Base-by-base conservation (phyloP, 2,329 filamentous ascomycete genomes). In the Fusarium miscanthi region DNA sequence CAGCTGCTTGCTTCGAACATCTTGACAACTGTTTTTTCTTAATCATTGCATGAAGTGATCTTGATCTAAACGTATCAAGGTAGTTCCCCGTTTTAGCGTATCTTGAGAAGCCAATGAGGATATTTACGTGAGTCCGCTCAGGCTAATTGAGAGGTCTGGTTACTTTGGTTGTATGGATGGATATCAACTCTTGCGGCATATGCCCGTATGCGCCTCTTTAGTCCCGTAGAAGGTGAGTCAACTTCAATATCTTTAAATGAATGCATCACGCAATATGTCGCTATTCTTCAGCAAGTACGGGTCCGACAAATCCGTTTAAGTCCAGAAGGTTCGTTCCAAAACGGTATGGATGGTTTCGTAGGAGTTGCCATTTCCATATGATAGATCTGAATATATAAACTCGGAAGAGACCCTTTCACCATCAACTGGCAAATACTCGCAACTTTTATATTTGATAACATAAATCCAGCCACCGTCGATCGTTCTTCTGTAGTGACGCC, bases 271-370 rank as follows among this genome's bases (percentile, higher is more conserved):
- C 19, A 30, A 53, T 19, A 49, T 33, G 46, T 10, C 8, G 19
- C 21, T 23, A 9, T 41, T 13, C 19, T 27, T n/a, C 13, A 41
- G 35, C 10, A n/a, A n/a, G 49, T 33, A 17, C 43, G 23, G 23
- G 25, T 19, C 52, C 43, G 27, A 66, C 11, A 30, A 19, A 25
- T 59, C 27, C 43, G 27, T 52, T 25, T 12, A 17, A 43, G 13
- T 23, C n/a, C 31, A 54, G 63, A 62, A 67, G 63, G 63, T 53
- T 13, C 64, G 16, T 62, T 35, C 54, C 53, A 37, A n/a, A 43
- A 45, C 17, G 33, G 3, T 27, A 14, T n/a, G 11, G 8, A 33
- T 23, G 12, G 21, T 14, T 16, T 41, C 33, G 53, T 61, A 19
- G 27, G 40, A 38, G 41, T n/a, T 67, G 40, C 27, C 52, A 37